phyloP scores from a whole-genome alignment of 2,329 filamentous ascomycete species.

The Aspergillus sp. region DNA sequence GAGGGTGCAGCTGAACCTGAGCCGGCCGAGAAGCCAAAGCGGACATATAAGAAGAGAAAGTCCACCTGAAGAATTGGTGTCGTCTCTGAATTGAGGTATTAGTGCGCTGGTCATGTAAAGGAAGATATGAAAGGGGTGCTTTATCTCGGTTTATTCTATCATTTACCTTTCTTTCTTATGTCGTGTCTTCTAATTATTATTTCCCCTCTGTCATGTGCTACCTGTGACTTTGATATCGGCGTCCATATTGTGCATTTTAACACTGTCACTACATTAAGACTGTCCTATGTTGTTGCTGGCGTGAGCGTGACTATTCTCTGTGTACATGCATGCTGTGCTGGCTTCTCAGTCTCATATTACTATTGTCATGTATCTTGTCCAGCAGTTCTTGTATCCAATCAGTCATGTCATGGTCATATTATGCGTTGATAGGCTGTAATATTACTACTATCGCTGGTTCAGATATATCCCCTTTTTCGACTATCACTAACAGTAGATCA shows the following conservation, averaged over 20 bases:
- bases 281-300: background rate
- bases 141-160: background rate
- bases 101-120: too few species aligned
- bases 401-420: too few species aligned
- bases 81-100: too few species aligned
- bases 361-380: background rate
- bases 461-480: too few species aligned
- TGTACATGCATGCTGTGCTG: background rate
- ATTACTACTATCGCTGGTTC: background rate
- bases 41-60: constrained; percentile 26
- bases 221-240: background rate
- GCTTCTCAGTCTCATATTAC: background rate
- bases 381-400: background rate
- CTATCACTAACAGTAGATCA: too few species aligned
- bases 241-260: too few species aligned
- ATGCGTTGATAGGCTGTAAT: constrained; percentile 1
- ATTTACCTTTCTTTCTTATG: background rate
- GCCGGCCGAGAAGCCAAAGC: constrained; percentile 27
- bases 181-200: background rate
- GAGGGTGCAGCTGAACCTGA: constrained; percentile 22
- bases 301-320: background rate
- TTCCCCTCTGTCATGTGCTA: background rate
- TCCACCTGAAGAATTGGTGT: constrained; percentile 9
- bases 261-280: too few species aligned
- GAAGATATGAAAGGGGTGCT: background rate